Conservation (phyloP, 1,139 yeast genomes). For the Protomyces arabidopsidicola region DNA sequence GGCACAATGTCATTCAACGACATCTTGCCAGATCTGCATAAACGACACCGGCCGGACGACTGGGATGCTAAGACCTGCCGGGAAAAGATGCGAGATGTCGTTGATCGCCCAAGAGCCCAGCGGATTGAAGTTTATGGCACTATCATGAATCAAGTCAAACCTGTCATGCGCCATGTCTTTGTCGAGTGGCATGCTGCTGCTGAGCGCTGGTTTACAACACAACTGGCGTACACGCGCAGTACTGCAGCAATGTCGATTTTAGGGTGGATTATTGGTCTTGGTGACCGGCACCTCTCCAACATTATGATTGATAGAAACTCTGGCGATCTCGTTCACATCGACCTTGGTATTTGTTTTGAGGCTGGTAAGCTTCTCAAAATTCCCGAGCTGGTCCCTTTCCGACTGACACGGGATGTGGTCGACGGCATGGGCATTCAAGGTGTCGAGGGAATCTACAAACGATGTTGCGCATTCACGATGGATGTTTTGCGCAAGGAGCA, state of each 20-base stretch:
- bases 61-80: slow-evolving; percentile 58
- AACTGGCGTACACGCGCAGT: slow-evolving; percentile 67
- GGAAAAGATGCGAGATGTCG: slow-evolving; percentile 57
- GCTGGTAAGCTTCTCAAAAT: slow-evolving; percentile 70
- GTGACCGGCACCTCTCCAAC: slow-evolving; percentile 92
- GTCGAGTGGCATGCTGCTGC: slow-evolving; percentile 62
- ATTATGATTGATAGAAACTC: slow-evolving; percentile 68
- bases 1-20: slow-evolving; percentile 64
- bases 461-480: slow-evolving; percentile 70
- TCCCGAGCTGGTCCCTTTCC: slow-evolving; percentile 91
- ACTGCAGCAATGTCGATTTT: slow-evolving; percentile 80
- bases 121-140: slow-evolving; percentile 51
- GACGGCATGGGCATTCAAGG: slow-evolving; percentile 91
- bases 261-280: slow-evolving; percentile 83
- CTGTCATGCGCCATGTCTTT: slow-evolving; percentile 68
- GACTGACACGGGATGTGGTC: slow-evolving; percentile 82
- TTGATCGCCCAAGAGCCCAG: slow-evolving; percentile 46
- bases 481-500: slow-evolving; percentile 60
- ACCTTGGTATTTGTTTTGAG: slow-evolving; percentile 93
- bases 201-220: slow-evolving; percentile 65
- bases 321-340: slow-evolving; percentile 95
- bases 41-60: slow-evolving; percentile 44
- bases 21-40: slow-evolving; percentile 57
- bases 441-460: slow-evolving; percentile 66
- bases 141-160: slow-evolving; percentile 54